Evolutionary conservation across 108 stramenopile species (phyloP), one percentile per base, ranked within the genome.

Genomic region (Pseudonitzschia multistriata): DNA sequence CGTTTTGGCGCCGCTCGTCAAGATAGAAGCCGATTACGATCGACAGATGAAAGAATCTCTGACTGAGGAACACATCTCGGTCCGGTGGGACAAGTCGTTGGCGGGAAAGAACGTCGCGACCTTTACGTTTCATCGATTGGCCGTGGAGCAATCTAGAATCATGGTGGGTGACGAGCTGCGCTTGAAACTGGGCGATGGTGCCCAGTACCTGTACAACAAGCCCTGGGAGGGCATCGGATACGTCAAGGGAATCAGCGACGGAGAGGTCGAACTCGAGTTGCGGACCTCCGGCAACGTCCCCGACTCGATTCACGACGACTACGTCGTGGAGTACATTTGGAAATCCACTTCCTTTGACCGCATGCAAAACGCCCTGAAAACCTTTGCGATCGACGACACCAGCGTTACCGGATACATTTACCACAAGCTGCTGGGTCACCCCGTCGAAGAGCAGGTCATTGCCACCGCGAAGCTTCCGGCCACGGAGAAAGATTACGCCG

Each of bases 21-120:
- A 99, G 73, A 82, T 97, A 60, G 98, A 99, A 82, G 98, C 97
- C 0, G 97, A 98, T 81, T 97, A 98, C 61, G 98, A 99, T 79
- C 90, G 90, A 36, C 88, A 89, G 59, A 91, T 96, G 72, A 98
- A 97, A 80, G 96, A 97, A 62, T 83, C 81, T 68, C 71, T 96
- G 72, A 88, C 88, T 19, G 93, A 95, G 80, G 96, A 96, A 67
- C 81, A 77, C 19, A 79, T 99, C 62, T 77, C 80, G 25, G 89
- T 99, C 14, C 73, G 86, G 3, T 99, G 98, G 98, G 96, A 96
- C 62, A 88, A 90, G 66, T 90, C 93, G 40, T 83, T 97, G 70
- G 80, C 84, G 37, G 94, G 93, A 34, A 88, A 88, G 74, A 80
- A 85, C 65, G 82, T 97, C 52, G 96, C 93, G 7, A 76, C 79